Evolutionary conservation across 345 rosid genomes (phyloP).

Genomic region (Ceriops decandra): DNA sequence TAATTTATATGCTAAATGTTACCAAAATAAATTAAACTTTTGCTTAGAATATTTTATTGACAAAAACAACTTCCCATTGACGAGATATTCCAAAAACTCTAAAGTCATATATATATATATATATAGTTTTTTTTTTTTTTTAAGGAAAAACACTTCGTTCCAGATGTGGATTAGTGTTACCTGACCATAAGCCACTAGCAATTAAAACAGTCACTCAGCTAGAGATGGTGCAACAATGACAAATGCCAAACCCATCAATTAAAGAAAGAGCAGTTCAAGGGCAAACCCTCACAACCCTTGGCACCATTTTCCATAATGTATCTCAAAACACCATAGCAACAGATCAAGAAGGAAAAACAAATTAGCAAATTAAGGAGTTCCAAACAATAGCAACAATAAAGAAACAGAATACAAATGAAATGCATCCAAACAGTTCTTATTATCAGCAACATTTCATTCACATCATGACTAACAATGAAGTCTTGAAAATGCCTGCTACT

Average conservation of each 20-base stretch:
- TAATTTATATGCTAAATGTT: no score
- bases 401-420: background rate
- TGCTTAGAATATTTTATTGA: no score
- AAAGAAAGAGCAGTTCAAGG: background rate
- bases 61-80: no score
- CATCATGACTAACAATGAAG: no score
- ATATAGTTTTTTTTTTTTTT: no score
- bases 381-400: background rate
- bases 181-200: slow-evolving; percentile 22
- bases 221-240: no score
- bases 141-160: no score
- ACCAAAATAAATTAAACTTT: no score
- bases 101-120: no score
- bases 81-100: no score
- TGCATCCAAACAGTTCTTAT: background rate
- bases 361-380: background rate
- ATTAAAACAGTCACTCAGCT: background rate
- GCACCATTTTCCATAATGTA: slow-evolving; percentile 89
- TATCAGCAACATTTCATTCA: no score
- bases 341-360: background rate
- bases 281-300: slow-evolving; percentile 82
- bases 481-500: no score
- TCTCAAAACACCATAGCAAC: slow-evolving; percentile 75
- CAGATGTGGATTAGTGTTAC: slow-evolving; percentile 10
- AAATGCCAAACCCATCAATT: background rate